Evolutionary conservation across 306 rosid species (phyloP).

Genomic region (Parietaria judaica): DNA sequence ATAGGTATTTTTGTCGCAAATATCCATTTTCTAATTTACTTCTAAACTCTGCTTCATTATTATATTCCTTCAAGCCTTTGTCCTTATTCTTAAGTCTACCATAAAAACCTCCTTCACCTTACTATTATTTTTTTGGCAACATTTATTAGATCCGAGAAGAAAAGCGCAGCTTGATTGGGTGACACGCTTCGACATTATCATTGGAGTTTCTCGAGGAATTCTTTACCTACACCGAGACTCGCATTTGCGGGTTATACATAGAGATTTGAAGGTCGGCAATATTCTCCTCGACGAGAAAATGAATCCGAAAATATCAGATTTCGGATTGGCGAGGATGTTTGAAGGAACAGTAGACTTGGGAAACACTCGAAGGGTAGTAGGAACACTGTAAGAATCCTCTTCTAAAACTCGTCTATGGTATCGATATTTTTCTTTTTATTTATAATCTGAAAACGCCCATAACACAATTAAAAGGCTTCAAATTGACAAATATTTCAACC

Average conservation of each 20-base stretch:
- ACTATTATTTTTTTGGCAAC: background rate
- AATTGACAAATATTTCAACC: too few species aligned
- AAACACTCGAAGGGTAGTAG: constrained; percentile 23
- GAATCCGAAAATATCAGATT: constrained; percentile 30
- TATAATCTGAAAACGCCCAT: too few species aligned
- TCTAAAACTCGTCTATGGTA: too few species aligned
- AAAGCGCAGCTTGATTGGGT: constrained; percentile 9
- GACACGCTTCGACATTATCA: constrained; percentile 11
- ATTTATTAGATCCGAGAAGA: constrained; percentile 3
- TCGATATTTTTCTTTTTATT: too few species aligned
- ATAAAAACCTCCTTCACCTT: too few species aligned
- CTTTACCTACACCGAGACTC: constrained; percentile 23
- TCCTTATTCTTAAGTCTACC: background rate
- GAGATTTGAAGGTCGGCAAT: constrained; percentile 23
- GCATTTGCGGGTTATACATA: constrained; percentile 7
- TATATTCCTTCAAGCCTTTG: background rate
- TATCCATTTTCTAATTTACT: too few species aligned
- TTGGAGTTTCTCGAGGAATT: constrained; percentile 20
- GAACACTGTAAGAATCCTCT: constrained; percentile 19
- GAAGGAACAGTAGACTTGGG: constrained; percentile 9
- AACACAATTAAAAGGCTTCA: too few species aligned
- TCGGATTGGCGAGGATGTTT: constrained; percentile 28
- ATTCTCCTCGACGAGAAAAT: constrained; percentile 26
- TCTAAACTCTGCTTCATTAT: too few species aligned
- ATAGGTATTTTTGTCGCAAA: too few species aligned